A percentile compares a stretch with the other conserved stretches of the same genome.
phyloP scores from a whole-genome alignment of 805 yeast genomes.

The Ogataea corticis region DNA sequence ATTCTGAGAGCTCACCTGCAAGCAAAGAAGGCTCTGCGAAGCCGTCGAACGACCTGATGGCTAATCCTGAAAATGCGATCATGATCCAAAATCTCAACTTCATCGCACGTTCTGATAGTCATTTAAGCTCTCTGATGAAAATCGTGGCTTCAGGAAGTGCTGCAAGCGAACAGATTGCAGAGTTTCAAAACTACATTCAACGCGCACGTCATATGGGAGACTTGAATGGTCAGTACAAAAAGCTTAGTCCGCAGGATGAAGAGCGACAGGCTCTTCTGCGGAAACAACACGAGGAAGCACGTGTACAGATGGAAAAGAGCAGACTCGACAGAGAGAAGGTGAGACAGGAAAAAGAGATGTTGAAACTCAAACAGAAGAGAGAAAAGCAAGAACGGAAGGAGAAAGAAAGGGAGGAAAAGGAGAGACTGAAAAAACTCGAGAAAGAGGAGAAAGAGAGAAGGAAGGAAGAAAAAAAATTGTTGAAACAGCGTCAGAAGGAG shows the following conservation, averaged over 20 bases:
- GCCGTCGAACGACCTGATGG: slow-evolving; percentile 29
- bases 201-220: slow-evolving; percentile 76
- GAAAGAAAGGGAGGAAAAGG: slow-evolving; percentile 23
- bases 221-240: slow-evolving; percentile 29
- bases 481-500: slow-evolving; percentile 26
- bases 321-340: slow-evolving; percentile 20
- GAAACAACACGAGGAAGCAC: slow-evolving; percentile 13
- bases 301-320: slow-evolving; percentile 14
- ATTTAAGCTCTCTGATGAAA: slow-evolving; percentile 73
- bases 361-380: slow-evolving; percentile 18
- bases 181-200: slow-evolving; percentile 78
- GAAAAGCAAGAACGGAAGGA: slow-evolving; percentile 25
- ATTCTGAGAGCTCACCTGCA: neutral
- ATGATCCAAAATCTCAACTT: slow-evolving; percentile 85
- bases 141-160: slow-evolving; percentile 86
- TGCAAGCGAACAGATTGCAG: slow-evolving; percentile 63
- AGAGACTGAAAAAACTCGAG: slow-evolving; percentile 19
- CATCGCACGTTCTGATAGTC: slow-evolving; percentile 73
- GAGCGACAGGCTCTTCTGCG: slow-evolving; percentile 11
- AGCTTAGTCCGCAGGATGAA: slow-evolving; percentile 22
- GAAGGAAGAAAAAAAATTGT: slow-evolving; percentile 25
- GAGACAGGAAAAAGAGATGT: slow-evolving; percentile 25
- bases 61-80: slow-evolving; percentile 64
- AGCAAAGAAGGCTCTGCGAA: slow-evolving; percentile 11
- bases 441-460: slow-evolving; percentile 27